Evolutionary conservation across 768 basidiomycete species (phyloP).

Genomic region (Symmetrospora coprosmae): DNA sequence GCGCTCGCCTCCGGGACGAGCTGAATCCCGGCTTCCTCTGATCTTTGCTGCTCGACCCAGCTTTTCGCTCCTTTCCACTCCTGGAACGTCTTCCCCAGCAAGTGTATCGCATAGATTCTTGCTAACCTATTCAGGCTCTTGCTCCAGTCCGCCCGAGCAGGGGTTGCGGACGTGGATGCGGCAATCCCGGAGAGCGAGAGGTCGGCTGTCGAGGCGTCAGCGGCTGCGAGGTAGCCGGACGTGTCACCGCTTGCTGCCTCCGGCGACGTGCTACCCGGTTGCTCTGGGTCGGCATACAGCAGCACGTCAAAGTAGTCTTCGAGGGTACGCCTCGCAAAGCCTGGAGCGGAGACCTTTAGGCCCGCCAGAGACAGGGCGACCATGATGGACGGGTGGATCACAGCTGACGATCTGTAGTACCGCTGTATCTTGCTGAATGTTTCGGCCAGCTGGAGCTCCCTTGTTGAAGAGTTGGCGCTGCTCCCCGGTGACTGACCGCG

Average conservation of each 20-base stretch:
- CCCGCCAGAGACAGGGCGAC: conserved; percentile 9
- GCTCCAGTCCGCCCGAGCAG: background rate
- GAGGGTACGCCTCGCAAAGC: background rate
- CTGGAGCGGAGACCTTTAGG: background rate
- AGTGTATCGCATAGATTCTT: conserved; percentile 9
- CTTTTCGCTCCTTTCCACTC: conserved; percentile 13
- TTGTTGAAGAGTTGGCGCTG: too few species aligned
- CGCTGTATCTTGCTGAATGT: conserved; percentile 12
- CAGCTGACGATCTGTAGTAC: background rate
- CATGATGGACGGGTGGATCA: conserved; percentile 9
- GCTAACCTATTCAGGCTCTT: background rate
- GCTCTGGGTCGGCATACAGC: background rate
- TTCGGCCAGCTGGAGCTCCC: background rate
- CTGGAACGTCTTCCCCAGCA: conserved; percentile 7
- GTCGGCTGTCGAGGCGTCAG: conserved; percentile 11
- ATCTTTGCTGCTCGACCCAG: background rate
- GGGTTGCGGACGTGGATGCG: background rate
- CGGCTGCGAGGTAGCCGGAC: too few species aligned
- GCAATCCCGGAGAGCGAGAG: conserved; percentile 17
- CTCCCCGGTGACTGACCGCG: too few species aligned
- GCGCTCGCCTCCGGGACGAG: background rate
- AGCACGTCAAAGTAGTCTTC: conserved; percentile 15
- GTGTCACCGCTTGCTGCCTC: too few species aligned
- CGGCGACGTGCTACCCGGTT: too few species aligned
- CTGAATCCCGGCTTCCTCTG: background rate